Percentiles rank a stretch among this genome's conserved stretches.
These are phyloP conservation scores for Saccharomyces pastorianus DNA, from an alignment of 1,139 yeast genomes.

Conservation along the genomic window DNA sequence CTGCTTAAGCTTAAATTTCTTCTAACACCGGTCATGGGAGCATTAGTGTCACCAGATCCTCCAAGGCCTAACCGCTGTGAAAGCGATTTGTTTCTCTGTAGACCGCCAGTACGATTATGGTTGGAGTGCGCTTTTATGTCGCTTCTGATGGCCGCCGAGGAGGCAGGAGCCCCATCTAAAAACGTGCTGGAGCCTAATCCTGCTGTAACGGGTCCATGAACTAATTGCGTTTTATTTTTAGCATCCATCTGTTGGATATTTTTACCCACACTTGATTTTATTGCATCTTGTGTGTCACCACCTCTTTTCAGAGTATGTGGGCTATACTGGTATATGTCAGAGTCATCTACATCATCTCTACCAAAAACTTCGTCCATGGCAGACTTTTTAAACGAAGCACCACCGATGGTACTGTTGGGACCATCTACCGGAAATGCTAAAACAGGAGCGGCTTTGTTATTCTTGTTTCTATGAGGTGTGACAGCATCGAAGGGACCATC, in stretches of 20 bases:
- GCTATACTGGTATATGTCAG: conserved; percentile 48
- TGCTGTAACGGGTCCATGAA: conserved; percentile 77
- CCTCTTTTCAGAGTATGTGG: conserved; percentile 63
- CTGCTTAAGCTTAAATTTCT: conserved; percentile 1
- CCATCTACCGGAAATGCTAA: conserved; percentile 93
- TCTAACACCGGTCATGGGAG: conserved; percentile 7
- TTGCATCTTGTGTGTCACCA: conserved; percentile 30
- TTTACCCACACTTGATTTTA: conserved; percentile 42
- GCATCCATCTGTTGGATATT: conserved; percentile 60
- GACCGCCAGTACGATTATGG: conserved; percentile 31
- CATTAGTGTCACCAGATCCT: conserved; percentile 17
- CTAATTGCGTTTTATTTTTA: conserved; percentile 54
- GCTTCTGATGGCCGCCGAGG: conserved; percentile 41
- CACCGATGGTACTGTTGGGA: conserved; percentile 79
- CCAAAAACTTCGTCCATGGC: conserved; percentile 31
- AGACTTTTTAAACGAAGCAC: conserved; percentile 36
- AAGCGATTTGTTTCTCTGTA: conserved; percentile 67
- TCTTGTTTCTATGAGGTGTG: conserved; percentile 88
- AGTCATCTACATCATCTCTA: conserved; percentile 17
- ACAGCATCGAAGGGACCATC: conserved; percentile 99
- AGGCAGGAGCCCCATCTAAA: conserved; percentile 94
- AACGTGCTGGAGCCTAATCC: conserved; percentile 92
- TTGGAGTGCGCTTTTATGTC: conserved; percentile 26
- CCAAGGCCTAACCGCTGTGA: conserved; percentile 50
- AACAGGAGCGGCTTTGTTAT: conserved; percentile 77